Base-by-base conservation (phyloP, 257 asterid genomes). In the Pogostemon cablin region DNA sequence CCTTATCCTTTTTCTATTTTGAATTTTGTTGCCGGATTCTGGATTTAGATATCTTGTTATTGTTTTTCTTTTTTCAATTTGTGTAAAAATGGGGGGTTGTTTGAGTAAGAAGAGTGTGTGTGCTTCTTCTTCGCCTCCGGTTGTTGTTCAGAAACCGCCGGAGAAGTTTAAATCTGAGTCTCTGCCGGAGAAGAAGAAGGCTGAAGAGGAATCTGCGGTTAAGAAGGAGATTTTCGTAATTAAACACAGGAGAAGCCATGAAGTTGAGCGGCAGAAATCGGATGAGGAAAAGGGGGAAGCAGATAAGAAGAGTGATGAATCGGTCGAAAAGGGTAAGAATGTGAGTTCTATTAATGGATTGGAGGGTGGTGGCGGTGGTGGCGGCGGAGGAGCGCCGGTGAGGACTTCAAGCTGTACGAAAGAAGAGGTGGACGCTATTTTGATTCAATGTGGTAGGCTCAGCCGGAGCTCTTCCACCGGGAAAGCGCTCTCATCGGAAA, bases 361-460 rank as follows among this genome's bases (percentile, higher is more conserved):
- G 37, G 55, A 37, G 0, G 77, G 56, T 55, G 80, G 63, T 5
- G 73, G 66, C 9, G 77, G 69, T 39, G 57, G 9, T 0, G 76
- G 59, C 4, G 77, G 72, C 1, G 84, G 73, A 2, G 86, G 81
- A 2, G 92, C 82, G 55, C 79, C 85, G 5, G 92, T 95, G 75
- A 86, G 97, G 87, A 86, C 93, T 39, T 89, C 97, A 5, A 91
- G 93, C 79, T 95, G 99, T 70, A 91, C 98, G 9, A 95, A 91
- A 42, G 99, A 95, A 42, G 99, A 95, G 60, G 83, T 95, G 59
- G 99, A 95, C 76, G 96, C 99, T 6, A 95, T 95, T 76, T 43
- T 95, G 81, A 91, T 95, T 54, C 99, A 95, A 76, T 95, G 99
- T 65, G 99, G 99, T 5, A 77, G 98, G 79, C 92, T 95, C 39